Percentiles rank a stretch among this genome's conserved stretches.
Conservation (phyloP, 2,329 filamentous ascomycete species). For the Tolypocladium pustulatum region DNA sequence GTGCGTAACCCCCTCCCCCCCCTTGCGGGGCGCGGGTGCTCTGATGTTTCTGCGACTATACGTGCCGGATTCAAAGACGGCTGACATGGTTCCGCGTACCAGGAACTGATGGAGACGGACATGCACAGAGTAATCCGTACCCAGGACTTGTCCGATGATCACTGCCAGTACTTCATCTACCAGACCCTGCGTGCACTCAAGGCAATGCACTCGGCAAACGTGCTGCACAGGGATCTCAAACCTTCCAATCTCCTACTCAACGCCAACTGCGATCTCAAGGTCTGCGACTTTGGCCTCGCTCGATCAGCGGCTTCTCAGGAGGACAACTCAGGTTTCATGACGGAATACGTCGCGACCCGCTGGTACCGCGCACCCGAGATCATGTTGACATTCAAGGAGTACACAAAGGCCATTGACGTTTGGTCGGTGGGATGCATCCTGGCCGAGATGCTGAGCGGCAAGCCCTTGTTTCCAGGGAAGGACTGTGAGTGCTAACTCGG, state of each 20-base stretch:
- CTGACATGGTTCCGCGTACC: not conserved
- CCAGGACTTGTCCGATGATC: conserved; percentile 95
- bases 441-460: conserved; percentile 97
- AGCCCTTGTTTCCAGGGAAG: conserved; percentile 95
- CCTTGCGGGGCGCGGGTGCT: not conserved
- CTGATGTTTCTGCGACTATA: not conserved
- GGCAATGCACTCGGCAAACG: conserved; percentile 98
- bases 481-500: conserved; percentile 59
- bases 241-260: conserved; percentile 95
- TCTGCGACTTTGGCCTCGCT: conserved; percentile 95
- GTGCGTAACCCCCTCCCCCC: conserved; percentile 37
- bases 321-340: conserved; percentile 99
- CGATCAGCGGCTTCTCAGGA: conserved; percentile 93
- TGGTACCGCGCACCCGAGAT: conserved; percentile 99
- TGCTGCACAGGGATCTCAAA: conserved; percentile 94
- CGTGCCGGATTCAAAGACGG: not conserved
- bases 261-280: conserved; percentile 97
- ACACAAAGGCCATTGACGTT: conserved; percentile 98
- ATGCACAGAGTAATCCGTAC: conserved; percentile 99
- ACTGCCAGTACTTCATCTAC: conserved; percentile 99
- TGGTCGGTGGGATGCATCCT: conserved; percentile 98
- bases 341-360: conserved; percentile 97
- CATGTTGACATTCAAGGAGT: conserved; percentile 99
- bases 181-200: conserved; percentile 95
- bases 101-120: conserved; percentile 99